Evolutionary conservation across 805 yeast species (phyloP), one percentile per base, ranked within the genome.

Genomic region (Saccharomycopsis sp.): DNA sequence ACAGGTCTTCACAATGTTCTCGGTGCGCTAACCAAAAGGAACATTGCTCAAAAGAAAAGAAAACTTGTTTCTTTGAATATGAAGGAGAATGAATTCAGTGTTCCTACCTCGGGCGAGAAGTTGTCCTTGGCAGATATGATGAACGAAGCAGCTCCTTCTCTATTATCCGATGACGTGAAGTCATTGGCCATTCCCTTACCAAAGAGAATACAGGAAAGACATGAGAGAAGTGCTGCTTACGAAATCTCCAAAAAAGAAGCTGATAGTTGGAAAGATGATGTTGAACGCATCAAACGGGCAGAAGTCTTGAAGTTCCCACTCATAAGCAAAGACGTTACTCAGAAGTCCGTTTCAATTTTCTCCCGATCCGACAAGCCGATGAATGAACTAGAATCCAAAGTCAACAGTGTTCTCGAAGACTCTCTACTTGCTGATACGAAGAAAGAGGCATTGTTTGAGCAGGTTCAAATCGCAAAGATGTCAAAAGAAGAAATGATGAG

Each of bases 191-290:
- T 86, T 9, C 96, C 97, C 2, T 67, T 87, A 41, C 95, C 96
- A 1, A 74, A 76, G 52, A 75, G 94, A 50, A 77, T 89, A 41
- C 94, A 87, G 60, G 74, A 83, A 52, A 75, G 92, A 55, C 73
- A 80, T 50, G 95, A 88, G 52, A 73, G 97, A 55, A 71, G 68
- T 43, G 96, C 89, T 2, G 97, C 98, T 0, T 88, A 83, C 57
- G 94, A 84, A 43, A 72, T 92, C 25, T 77, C 96, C 34, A 86
- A 80, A 51, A 81, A 80, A 32, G 95, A 92, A 56, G 83, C 89
- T 4, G 69, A 75, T 45, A 82, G 80, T 59, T 92, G 98, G 97
- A 73, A 77, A 41, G 95, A 87, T 38, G 73, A 80, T 1, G 85
- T 92, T 18, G 75, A 76, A 47, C 71, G 73, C 42, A 18, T 47